Percentiles rank a stretch among this genome's conserved stretches.
These are phyloP conservation scores for Thozetella sp. DNA, from an alignment of 495 filamentous ascomycete species.

Conservation along the genomic window DNA sequence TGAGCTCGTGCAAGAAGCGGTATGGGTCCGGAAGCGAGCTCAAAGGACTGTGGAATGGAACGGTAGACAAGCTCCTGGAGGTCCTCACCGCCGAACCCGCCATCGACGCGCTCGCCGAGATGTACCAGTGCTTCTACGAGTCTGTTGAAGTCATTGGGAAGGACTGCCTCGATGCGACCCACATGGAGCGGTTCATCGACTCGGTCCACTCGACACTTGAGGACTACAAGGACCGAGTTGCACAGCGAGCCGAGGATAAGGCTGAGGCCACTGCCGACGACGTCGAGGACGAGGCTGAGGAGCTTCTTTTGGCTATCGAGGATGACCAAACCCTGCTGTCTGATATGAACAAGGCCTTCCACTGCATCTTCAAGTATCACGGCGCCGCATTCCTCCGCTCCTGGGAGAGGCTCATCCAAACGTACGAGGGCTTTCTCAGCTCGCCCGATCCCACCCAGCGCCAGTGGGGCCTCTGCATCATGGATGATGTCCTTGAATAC, in stretches of 20 bases:
- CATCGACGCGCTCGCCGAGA: constrained; percentile 94
- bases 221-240: constrained; percentile 88
- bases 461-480: constrained; percentile 98
- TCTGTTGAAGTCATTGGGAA: constrained; percentile 92
- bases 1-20: constrained; percentile 90
- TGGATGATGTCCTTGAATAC: constrained; percentile 98
- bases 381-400: constrained; percentile 78
- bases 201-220: constrained; percentile 80
- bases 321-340: constrained; percentile 96
- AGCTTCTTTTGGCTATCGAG: constrained; percentile 86
- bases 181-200: constrained; percentile 87
- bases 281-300: constrained; percentile 74
- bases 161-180: constrained; percentile 71
- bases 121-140: constrained; percentile 99
- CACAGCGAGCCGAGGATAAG: constrained; percentile 75
- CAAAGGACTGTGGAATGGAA: constrained; percentile 77
- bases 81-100: constrained; percentile 94
- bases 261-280: constrained; percentile 73
- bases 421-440: constrained; percentile 84
- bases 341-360: constrained; percentile 99
- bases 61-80: constrained; percentile 89
- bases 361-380: constrained; percentile 97
- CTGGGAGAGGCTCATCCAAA: constrained; percentile 82
- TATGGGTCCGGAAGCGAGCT: constrained; percentile 76
- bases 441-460: constrained; percentile 88